Evolutionary conservation across 2,329 filamentous ascomycete species (phyloP), one percentile per base, ranked within the genome.

Genomic region (Paraconiothyrium brasiliense): DNA sequence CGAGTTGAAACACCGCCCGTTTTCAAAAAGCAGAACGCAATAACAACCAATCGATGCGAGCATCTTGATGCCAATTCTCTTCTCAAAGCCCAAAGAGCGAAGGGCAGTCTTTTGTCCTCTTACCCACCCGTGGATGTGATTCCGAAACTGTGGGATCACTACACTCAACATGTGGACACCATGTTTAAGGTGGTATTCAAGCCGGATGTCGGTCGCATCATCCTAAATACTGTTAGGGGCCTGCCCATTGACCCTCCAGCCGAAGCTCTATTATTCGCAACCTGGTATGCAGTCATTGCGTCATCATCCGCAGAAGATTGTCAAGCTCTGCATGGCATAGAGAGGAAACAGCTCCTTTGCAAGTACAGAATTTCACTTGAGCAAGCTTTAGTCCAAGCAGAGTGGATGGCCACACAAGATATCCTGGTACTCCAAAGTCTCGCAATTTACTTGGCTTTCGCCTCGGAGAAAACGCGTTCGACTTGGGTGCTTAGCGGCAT

Each of bases 111-210:
- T 34, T 37, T 49, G 2, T 4, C 34, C 22, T 46, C 24, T 9
- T 44, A 59, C 34, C 57, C 57, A 9, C 3, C 34, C 8, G 4
- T 24, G 13, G 14, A 34, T 16, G 1, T 43, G 1, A 54, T 47
- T 41, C 24, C 49, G 7, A 51, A 30, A 9, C 22, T 59, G 1
- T 59, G 48, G 57, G 48, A 59, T 24, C 35, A 54, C 37, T 55
- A 56, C 14, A 32, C n/a, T 6, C n/a, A 27, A 8, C 27, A 60
- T 32, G 60, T 67, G 2, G 63, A 67, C 35, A 52, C 49, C 3
- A 41, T 67, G 49, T 54, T 57, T 32, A 65, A 67, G 43, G 34
- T 65, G 4, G 24, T 67, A 24, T 67, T 65, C 47, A 67, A 67
- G 39, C 62, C 65, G 3, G 49, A 44, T 10, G 61, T 65, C 3